Evolutionary conservation across 208 protist genomes (phyloP).

Genomic region (Strigomonas galati): DNA sequence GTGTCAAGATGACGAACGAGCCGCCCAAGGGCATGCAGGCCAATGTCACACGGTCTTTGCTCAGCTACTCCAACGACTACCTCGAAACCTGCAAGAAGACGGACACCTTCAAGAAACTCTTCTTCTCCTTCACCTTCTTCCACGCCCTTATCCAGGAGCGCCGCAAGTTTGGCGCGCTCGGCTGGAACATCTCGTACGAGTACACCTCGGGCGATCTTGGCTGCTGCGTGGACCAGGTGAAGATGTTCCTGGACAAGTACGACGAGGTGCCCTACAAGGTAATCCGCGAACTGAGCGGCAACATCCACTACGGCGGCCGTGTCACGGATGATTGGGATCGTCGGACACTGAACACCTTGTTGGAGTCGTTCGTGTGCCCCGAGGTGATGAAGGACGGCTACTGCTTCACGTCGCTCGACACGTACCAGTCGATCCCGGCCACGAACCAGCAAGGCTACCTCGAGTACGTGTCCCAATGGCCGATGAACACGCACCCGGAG

Average conservation of each 20-base stretch:
- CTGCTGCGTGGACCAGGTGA: slow-evolving; percentile 91
- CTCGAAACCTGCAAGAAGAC: slow-evolving; percentile 88
- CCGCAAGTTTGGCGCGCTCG: slow-evolving; percentile 98
- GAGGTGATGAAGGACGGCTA: slow-evolving; percentile 92
- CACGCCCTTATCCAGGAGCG: slow-evolving; percentile 97
- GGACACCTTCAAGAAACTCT: slow-evolving; percentile 92
- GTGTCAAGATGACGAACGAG: slow-evolving; percentile 99
- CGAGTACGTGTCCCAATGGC: slow-evolving; percentile 90
- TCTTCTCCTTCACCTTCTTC: slow-evolving; percentile 98
- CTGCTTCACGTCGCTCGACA: slow-evolving; percentile 79
- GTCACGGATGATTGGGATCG: slow-evolving; percentile 99
- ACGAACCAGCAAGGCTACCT: slow-evolving; percentile 85
- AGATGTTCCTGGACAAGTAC: slow-evolving; percentile 97
- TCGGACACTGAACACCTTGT: slow-evolving; percentile 92
- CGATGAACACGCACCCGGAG: slow-evolving; percentile 93
- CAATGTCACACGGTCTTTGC: slow-evolving; percentile 92
- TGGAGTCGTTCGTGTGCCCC: slow-evolving; percentile 90
- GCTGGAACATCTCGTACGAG: slow-evolving; percentile 99
- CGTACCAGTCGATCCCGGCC: slow-evolving; percentile 78
- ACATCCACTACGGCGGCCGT: slow-evolving; percentile 99
- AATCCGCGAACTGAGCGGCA: slow-evolving; percentile 93
- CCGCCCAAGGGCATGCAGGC: slow-evolving; percentile 97
- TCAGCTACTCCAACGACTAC: slow-evolving; percentile 82
- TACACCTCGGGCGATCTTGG: slow-evolving; percentile 96
- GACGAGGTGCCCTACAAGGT: slow-evolving; percentile 97